Evolutionary conservation across 169 alveolate species (phyloP).

Genomic region (Cryptosporidium sp.): DNA sequence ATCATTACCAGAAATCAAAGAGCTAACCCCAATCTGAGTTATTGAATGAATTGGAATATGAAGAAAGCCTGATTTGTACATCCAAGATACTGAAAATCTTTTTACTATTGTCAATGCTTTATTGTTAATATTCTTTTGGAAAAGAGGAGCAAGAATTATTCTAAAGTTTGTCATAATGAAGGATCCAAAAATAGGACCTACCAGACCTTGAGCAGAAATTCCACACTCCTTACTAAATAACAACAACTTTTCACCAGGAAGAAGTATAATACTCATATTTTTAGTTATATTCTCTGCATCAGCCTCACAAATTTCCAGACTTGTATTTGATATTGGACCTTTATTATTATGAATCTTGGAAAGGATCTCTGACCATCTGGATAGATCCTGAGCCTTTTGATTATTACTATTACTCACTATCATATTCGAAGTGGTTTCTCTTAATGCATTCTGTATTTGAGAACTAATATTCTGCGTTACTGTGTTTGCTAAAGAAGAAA

Average conservation of each 20-base stretch:
- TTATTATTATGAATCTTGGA: neutral
- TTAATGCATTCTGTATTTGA: conserved; percentile 65
- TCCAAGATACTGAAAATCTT: conserved; percentile 25
- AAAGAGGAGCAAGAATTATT: conserved; percentile 51
- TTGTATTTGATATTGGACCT: conserved; percentile 6
- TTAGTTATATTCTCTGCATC: conserved; percentile 28
- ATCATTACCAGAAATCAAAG: neutral
- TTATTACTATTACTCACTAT: neutral
- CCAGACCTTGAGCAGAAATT: conserved; percentile 21
- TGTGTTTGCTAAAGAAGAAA: conserved; percentile 66
- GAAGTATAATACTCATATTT: conserved; percentile 24
- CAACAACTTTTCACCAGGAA: conserved; percentile 42
- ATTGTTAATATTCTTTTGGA: conserved; percentile 18
- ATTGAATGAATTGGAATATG: conserved; percentile 25
- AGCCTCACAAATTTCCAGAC: conserved; percentile 8
- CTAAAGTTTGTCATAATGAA: conserved; percentile 51
- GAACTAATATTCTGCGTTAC: conserved; percentile 74
- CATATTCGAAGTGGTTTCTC: conserved; percentile 60
- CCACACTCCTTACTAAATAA: conserved; percentile 60
- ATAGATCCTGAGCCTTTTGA: neutral
- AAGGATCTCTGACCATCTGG: conserved; percentile 43
- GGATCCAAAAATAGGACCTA: conserved; percentile 33
- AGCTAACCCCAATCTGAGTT: neutral
- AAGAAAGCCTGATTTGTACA: conserved; percentile 62
- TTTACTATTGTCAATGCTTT: conserved; percentile 12